These are phyloP conservation scores for Naganishia sp. DNA, from an alignment of 1,284 basidiomycete species.

Conservation along the genomic window DNA sequence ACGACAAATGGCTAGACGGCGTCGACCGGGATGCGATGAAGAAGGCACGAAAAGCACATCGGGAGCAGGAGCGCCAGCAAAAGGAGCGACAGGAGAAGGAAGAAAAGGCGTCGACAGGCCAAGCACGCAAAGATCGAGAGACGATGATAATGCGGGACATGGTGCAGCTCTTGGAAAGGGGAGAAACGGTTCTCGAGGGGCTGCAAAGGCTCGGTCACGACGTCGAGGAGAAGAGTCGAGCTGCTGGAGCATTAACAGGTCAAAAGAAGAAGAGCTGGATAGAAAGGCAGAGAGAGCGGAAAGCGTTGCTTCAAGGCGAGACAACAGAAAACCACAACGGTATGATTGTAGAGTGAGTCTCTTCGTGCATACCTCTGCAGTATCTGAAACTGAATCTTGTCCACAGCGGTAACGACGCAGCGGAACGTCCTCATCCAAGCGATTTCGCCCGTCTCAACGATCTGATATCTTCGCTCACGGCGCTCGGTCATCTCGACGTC, in stretches of 20 bases:
- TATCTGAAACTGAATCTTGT: not conserved
- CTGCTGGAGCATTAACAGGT: slow-evolving; percentile 15
- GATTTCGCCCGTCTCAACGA: slow-evolving; percentile 52
- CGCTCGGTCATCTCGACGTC: slow-evolving; percentile 53
- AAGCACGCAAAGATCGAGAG: slow-evolving; percentile 59
- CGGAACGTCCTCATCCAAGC: slow-evolving; percentile 35
- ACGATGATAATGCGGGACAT: slow-evolving; percentile 68
- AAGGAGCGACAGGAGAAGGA: slow-evolving; percentile 66
- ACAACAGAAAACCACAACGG: slow-evolving; percentile 31
- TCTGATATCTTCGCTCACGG: slow-evolving; percentile 49
- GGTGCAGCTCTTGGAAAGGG: slow-evolving; percentile 73
- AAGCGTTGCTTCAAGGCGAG: slow-evolving; percentile 37
- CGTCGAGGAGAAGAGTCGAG: slow-evolving; percentile 60
- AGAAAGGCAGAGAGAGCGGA: slow-evolving; percentile 53
- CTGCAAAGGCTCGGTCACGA: slow-evolving; percentile 78
- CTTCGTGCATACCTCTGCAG: slow-evolving; percentile 13
- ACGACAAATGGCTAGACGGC: slow-evolving; percentile 94
- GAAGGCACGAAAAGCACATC: slow-evolving; percentile 71
- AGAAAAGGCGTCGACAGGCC: slow-evolving; percentile 56
- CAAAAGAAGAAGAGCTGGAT: slow-evolving; percentile 51
- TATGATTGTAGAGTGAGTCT: slow-evolving; percentile 41
- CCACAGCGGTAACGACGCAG: not conserved
- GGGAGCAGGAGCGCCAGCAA: slow-evolving; percentile 66
- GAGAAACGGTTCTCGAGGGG: slow-evolving; percentile 87
- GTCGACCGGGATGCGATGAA: slow-evolving; percentile 84